These are phyloP conservation scores for Datisca glomerata DNA, from an alignment of 306 rosid genomes.

Conservation along the genomic window DNA sequence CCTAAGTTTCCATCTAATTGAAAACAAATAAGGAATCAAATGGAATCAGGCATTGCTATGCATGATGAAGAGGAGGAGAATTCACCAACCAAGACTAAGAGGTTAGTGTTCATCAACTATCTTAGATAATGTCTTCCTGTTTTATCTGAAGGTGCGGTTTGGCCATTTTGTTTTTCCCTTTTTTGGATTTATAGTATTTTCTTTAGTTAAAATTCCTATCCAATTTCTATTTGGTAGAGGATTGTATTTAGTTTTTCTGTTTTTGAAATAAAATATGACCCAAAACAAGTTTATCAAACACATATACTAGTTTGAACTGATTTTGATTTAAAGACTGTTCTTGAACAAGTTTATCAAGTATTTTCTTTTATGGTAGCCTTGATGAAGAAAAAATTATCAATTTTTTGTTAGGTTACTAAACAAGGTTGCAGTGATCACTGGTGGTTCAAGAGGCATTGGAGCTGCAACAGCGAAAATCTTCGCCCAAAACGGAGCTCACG, in stretches of 20 bases:
- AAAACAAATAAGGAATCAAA: conserved; percentile 3
- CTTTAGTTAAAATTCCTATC: too few relatives aligned
- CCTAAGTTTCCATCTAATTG: neutral
- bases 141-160: too few relatives aligned
- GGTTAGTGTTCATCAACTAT: too few relatives aligned
- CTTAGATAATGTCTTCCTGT: too few relatives aligned
- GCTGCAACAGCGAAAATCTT: conserved; percentile 64
- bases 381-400: neutral
- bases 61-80: conserved; percentile 11
- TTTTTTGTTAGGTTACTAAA: conserved; percentile 28
- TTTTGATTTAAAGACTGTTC: neutral
- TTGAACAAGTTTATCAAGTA: neutral
- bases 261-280: neutral
- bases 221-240: too few relatives aligned
- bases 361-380: neutral
- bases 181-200: too few relatives aligned
- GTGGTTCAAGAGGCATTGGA: conserved; percentile 87
- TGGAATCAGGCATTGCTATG: conserved; percentile 21
- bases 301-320: neutral
- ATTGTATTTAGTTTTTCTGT: too few relatives aligned
- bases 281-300: neutral
- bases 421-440: conserved; percentile 68
- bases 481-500: conserved; percentile 56
- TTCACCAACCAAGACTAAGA: too few relatives aligned
- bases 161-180: too few relatives aligned